Conservation (phyloP, 1,139 yeast genomes). For the Magnusiomyces suaveolens region DNA sequence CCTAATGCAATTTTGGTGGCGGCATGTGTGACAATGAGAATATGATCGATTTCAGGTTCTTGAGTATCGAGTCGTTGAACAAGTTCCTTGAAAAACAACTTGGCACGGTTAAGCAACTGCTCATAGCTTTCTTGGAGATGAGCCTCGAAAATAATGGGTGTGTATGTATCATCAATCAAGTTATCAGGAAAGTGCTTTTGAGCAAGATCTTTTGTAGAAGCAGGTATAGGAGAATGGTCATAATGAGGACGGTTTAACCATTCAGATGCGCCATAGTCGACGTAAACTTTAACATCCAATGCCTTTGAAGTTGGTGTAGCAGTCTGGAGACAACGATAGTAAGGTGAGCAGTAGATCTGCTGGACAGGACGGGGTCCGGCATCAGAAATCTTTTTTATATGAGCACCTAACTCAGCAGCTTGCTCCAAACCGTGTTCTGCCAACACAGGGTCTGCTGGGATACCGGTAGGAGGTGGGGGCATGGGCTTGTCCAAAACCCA, state of each 20-base stretch:
- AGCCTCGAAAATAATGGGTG: conserved; percentile 47
- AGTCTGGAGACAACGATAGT: conserved; percentile 83
- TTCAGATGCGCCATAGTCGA: conserved; percentile 47
- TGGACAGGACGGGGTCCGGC: conserved; percentile 42
- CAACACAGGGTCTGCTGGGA: conserved; percentile 70
- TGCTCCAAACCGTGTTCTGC: conserved; percentile 75
- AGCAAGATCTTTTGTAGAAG: conserved; percentile 2
- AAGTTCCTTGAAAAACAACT: conserved; percentile 42
- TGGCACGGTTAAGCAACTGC: conserved; percentile 50
- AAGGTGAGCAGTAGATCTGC: conserved; percentile 67
- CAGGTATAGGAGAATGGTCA: conserved; percentile 18
- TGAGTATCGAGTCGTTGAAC: conserved; percentile 43
- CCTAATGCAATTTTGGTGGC: conserved; percentile 78
- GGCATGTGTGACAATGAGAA: conserved; percentile 69
- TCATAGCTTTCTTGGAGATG: conserved; percentile 56
- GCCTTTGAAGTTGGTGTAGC: conserved; percentile 54
- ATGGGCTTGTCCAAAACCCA: conserved; percentile 53
- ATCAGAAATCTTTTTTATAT: conserved; percentile 32
- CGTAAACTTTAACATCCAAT: conserved; percentile 43
- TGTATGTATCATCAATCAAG: conserved; percentile 33
- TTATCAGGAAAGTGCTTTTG: not conserved
- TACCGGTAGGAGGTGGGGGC: conserved; percentile 74
- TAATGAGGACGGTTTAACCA: conserved; percentile 18
- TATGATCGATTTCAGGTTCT: conserved; percentile 46
- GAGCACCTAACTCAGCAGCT: conserved; percentile 61